Conservation (phyloP, 768 basidiomycete genomes). For the Naematelia aurantialba region DNA sequence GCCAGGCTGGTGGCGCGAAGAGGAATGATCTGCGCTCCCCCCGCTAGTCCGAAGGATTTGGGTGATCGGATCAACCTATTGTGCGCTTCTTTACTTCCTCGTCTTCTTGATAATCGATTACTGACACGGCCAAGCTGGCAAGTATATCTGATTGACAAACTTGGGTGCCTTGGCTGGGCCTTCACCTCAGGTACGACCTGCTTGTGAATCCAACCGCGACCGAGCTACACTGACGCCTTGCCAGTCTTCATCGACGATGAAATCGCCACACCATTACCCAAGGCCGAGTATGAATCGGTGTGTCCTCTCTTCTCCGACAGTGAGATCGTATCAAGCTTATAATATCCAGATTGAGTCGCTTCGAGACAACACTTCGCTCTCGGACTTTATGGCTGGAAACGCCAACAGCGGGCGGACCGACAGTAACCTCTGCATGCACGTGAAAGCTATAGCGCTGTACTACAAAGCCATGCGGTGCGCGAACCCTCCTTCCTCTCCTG, state of each 20-base stretch:
- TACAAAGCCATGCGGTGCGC: slow-evolving; percentile 21
- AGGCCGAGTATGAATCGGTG: slow-evolving; percentile 23
- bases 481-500: no score
- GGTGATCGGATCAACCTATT: slow-evolving; percentile 31
- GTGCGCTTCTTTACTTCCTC: slow-evolving; percentile 21
- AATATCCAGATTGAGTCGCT: background rate
- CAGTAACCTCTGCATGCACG: background rate
- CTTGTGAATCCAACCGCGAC: no score
- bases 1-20: slow-evolving; percentile 12
- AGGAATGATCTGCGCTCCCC: slow-evolving; percentile 13
- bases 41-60: slow-evolving; percentile 17
- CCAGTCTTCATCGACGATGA: slow-evolving; percentile 24
- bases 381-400: background rate
- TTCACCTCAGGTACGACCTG: slow-evolving; percentile 1
- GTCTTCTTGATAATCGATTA: background rate
- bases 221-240: background rate
- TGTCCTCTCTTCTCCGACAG: slow-evolving; percentile 1
- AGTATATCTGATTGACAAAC: slow-evolving; percentile 22
- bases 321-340: background rate
- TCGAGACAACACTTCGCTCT: background rate
- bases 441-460: slow-evolving; percentile 18
- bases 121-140: slow-evolving; percentile 26
- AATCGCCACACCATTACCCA: slow-evolving; percentile 36
- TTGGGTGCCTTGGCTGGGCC: slow-evolving; percentile 11
- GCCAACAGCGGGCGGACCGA: slow-evolving; percentile 7